Conservation (phyloP, 1,284 basidiomycete genomes). For the Ganoderma sp. region DNA sequence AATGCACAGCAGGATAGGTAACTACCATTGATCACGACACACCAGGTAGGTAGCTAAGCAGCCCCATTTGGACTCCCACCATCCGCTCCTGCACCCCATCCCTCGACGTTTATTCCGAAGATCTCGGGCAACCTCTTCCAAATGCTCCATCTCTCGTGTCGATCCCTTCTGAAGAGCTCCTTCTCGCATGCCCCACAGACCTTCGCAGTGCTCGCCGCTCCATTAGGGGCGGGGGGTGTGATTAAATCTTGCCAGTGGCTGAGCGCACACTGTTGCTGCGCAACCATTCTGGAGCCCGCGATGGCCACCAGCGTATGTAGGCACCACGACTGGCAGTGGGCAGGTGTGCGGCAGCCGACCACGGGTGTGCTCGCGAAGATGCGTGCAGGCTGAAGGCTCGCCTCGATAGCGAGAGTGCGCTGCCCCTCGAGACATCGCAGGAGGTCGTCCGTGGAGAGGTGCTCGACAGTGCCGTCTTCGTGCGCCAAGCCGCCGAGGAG, state of each 20-base stretch:
- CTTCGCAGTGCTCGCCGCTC: too few species aligned
- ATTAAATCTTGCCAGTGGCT: too few species aligned
- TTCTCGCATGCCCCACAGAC: not conserved
- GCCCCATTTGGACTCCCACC: too few species aligned
- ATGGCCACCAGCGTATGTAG: too few species aligned
- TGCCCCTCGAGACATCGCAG: not conserved
- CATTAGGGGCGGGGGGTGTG: too few species aligned
- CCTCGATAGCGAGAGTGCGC: not conserved
- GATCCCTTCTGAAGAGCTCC: not conserved
- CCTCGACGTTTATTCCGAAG: not conserved
- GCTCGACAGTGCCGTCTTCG: conserved; percentile 12
- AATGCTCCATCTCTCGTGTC: not conserved
- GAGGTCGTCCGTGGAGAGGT: not conserved
- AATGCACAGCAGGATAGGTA: too few species aligned
- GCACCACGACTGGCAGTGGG: too few species aligned
- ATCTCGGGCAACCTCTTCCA: not conserved
- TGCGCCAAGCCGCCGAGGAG: conserved; percentile 6
- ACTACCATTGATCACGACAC: too few species aligned
- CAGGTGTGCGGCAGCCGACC: too few species aligned
- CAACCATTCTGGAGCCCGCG: too few species aligned
- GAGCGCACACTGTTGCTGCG: too few species aligned
- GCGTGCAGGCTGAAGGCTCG: not conserved
- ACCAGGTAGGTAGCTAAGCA: too few species aligned
- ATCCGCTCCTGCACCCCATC: not conserved
- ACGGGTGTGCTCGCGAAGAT: not conserved